Evolutionary conservation across 2,329 filamentous ascomycete species (phyloP).

Genomic region (Penicillium sp.): DNA sequence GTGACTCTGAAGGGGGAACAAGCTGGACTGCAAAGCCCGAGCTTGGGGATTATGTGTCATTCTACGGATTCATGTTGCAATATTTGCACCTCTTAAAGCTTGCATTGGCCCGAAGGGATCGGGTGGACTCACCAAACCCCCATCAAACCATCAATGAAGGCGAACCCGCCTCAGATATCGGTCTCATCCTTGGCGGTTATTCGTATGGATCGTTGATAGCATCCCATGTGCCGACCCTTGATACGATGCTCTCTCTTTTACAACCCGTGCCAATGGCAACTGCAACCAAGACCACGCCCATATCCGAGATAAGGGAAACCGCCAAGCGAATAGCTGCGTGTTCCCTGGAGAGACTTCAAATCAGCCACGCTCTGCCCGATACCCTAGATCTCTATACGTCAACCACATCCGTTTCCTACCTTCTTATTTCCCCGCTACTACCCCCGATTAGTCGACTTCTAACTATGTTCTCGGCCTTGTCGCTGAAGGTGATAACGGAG

Average conservation of each 20-base stretch:
- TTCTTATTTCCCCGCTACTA: conserved; percentile 67
- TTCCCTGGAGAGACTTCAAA: conserved; percentile 52
- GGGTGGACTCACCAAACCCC: not conserved
- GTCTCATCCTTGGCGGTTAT: conserved; percentile 71
- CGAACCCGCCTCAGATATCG: conserved; percentile 15
- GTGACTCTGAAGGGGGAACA: conserved; percentile 70
- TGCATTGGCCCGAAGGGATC: not conserved
- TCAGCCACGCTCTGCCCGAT: conserved; percentile 1
- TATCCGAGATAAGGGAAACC: conserved; percentile 67
- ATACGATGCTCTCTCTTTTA: conserved; percentile 62
- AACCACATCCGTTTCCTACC: conserved; percentile 39
- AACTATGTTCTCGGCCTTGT: conserved; percentile 57
- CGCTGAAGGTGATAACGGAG: conserved; percentile 31
- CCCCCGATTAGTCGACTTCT: conserved; percentile 58
- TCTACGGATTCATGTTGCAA: conserved; percentile 74
- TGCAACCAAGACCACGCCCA: conserved; percentile 57
- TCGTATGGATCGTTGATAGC: conserved; percentile 88
- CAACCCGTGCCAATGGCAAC: conserved; percentile 41
- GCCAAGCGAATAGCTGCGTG: conserved; percentile 67
- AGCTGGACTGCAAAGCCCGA: conserved; percentile 86
- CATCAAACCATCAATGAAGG: not conserved
- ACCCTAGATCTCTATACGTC: conserved; percentile 5
- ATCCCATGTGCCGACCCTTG: conserved; percentile 63
- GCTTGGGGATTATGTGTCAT: conserved; percentile 75
- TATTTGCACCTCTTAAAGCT: conserved; percentile 64